Evolutionary conservation across 2,329 filamentous ascomycete species (phyloP), one percentile per base, ranked within the genome.

Genomic region (Trichophyton schoenleinii): DNA sequence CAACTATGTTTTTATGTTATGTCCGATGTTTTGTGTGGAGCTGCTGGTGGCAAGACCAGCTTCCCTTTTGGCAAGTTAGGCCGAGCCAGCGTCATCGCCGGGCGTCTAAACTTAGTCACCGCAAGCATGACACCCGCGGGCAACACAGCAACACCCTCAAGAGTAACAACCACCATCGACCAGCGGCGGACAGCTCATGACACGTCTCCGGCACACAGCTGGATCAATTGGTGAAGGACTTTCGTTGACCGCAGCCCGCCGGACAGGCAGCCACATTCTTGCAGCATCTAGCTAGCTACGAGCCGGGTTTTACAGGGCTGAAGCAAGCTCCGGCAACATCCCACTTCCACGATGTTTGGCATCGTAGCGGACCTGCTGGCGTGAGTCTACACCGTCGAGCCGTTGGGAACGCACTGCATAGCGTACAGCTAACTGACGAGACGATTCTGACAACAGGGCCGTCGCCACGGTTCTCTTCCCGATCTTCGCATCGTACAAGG

Each of bases 401-500:
- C 8, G 34, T 13, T 38, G 34, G 11, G 34, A 3, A 38, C 1
- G 9, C 9, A 38, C 34, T 11, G 34, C 3, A 38, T 38, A 38
- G 3, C 28, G 28, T 31, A 31, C 28, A 38, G 34, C 9, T 38
- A 38, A 38, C 9, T 9, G 52, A 67, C 62, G 61, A 7, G 52
- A 67, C 62, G 61, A 7, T 31, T 11, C 53, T 44, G 42, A 42
- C 52, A 67, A 72, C 72, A 95, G 91, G 72, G 92, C 89, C 65
- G 75, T 92, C 72, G 86, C 88, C 63, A 95, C 91, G 61, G 91
- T 95, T 71, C 85, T 96, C 71, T 95, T 97, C 73, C 94, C 94
- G 59, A 85, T 96, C 65, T 97, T 96, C 77, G 91, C 92, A 67
- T 96, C 92, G 66, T 97, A 96, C 82, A 97, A 97, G 80, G 92